Percentiles rank a stretch among this genome's conserved stretches.
phyloP scores from a whole-genome alignment of 441 rosid genomes.

The Macaranga tanarius region DNA sequence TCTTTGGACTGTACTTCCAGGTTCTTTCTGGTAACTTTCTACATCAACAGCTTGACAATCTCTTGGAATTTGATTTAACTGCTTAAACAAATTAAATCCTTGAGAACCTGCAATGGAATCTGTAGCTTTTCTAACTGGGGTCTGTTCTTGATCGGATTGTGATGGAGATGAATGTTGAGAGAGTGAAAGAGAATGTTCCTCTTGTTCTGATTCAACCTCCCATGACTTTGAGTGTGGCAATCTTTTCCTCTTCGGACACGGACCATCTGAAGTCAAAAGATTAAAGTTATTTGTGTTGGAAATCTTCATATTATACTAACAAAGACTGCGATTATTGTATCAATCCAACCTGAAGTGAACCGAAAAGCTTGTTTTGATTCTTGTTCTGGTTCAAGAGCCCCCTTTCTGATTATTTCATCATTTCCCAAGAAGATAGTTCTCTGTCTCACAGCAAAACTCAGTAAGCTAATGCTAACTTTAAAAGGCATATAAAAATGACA shows the following conservation, averaged over 20 bases:
- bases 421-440: constrained; percentile 21
- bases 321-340: background rate
- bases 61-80: constrained; percentile 31
- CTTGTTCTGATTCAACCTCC: constrained; percentile 61
- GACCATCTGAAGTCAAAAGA: constrained; percentile 32
- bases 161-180: constrained; percentile 76
- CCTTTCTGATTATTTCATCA: constrained; percentile 23
- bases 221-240: constrained; percentile 29
- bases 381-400: constrained; percentile 24
- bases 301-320: background rate
- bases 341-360: constrained; percentile 39
- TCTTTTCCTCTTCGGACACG: constrained; percentile 49
- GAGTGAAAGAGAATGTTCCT: constrained; percentile 65
- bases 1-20: constrained; percentile 26
- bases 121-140: constrained; percentile 34
- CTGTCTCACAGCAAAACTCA: constrained; percentile 31
- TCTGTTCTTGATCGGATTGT: constrained; percentile 68
- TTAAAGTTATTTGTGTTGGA: background rate
- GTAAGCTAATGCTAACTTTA: background rate
- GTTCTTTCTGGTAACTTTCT: constrained; percentile 27
- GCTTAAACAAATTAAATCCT: constrained; percentile 43
- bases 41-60: constrained; percentile 27
- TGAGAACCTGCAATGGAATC: constrained; percentile 30
- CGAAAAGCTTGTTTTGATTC: constrained; percentile 34
- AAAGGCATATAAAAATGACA: background rate